These are phyloP conservation scores for Brassica balearica DNA, from an alignment of 441 rosid genomes.

Conservation along the genomic window DNA sequence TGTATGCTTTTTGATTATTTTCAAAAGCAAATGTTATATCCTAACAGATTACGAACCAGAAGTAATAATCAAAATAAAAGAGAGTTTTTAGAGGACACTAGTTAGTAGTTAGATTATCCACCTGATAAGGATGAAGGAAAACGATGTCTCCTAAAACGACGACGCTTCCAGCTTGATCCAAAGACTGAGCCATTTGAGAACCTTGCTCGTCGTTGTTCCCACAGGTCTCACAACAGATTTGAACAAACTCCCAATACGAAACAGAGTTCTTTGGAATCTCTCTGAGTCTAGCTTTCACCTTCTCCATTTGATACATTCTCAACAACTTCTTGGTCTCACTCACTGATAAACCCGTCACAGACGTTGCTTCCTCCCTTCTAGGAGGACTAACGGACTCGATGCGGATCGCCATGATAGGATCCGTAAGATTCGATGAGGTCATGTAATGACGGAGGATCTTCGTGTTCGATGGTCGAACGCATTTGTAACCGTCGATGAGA, in stretches of 20 bases:
- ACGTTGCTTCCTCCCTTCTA: slow-evolving; percentile 3
- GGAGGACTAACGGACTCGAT: slow-evolving; percentile 45
- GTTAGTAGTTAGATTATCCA: slow-evolving; percentile 29
- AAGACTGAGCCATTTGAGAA: slow-evolving; percentile 49
- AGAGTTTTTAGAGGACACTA: not conserved
- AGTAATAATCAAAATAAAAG: not conserved
- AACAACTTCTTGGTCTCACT: slow-evolving; percentile 58
- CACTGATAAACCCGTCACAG: slow-evolving; percentile 45
- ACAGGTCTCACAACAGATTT: slow-evolving; percentile 53
- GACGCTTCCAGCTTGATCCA: slow-evolving; percentile 62
- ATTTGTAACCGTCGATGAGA: slow-evolving; percentile 40
- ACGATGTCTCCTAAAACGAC: slow-evolving; percentile 61
- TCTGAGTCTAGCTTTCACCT: slow-evolving; percentile 54
- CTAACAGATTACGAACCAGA: not conserved
- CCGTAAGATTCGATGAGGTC: slow-evolving; percentile 48
- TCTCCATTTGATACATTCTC: slow-evolving; percentile 52
- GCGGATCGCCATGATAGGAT: slow-evolving; percentile 34
- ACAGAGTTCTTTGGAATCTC: slow-evolving; percentile 52
- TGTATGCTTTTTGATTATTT: not conserved
- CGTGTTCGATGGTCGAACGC: not conserved
- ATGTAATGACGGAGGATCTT: slow-evolving; percentile 51
- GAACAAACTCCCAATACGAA: slow-evolving; percentile 47
- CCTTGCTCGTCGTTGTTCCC: slow-evolving; percentile 51
- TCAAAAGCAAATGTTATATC: not conserved
- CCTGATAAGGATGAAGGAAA: slow-evolving; percentile 66